These are phyloP conservation scores for Acanthamoeba polyphaga DNA, from an alignment of 208 protist genomes.

Conservation along the genomic window DNA sequence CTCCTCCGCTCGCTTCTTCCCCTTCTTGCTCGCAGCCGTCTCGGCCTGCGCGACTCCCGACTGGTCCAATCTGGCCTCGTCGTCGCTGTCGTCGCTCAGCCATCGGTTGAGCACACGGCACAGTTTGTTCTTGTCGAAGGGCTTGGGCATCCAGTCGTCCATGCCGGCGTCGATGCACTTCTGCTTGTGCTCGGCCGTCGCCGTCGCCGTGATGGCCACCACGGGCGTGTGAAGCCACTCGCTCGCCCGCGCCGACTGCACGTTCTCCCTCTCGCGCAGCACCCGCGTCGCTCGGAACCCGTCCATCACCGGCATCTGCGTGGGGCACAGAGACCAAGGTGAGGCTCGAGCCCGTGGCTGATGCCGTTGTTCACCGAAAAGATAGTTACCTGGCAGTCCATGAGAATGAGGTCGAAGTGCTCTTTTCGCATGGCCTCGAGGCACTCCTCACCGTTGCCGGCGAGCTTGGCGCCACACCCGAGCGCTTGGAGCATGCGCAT, in stretches of 20 bases:
- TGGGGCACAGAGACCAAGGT: neutral
- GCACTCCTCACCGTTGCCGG: constrained; percentile 15
- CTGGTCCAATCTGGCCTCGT: neutral
- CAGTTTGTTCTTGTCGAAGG: constrained; percentile 63
- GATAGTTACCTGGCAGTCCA: neutral
- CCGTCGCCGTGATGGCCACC: constrained; percentile 53
- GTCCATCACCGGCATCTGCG: constrained; percentile 71
- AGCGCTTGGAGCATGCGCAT: constrained; percentile 51
- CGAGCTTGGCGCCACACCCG: constrained; percentile 21
- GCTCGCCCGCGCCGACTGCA: neutral
- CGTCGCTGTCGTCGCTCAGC: neutral
- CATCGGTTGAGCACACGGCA: constrained; percentile 28
- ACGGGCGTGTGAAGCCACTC: neutral
- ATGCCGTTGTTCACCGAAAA: too few relatives aligned
- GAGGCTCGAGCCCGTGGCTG: too few relatives aligned
- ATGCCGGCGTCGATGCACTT: constrained; percentile 66
- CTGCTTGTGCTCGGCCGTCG: constrained; percentile 31
- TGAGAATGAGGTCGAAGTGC: constrained; percentile 1
- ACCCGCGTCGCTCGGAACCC: constrained; percentile 22
- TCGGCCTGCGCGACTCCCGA: neutral
- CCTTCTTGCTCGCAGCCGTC: neutral
- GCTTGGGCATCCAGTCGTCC: constrained; percentile 70
- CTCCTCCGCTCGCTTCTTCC: neutral
- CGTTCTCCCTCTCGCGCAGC: constrained; percentile 15
- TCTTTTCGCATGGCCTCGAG: neutral